Evolutionary conservation across 352 stramenopile species (phyloP), one percentile per base, ranked within the genome.

Genomic region (Pythium utonaiense): DNA sequence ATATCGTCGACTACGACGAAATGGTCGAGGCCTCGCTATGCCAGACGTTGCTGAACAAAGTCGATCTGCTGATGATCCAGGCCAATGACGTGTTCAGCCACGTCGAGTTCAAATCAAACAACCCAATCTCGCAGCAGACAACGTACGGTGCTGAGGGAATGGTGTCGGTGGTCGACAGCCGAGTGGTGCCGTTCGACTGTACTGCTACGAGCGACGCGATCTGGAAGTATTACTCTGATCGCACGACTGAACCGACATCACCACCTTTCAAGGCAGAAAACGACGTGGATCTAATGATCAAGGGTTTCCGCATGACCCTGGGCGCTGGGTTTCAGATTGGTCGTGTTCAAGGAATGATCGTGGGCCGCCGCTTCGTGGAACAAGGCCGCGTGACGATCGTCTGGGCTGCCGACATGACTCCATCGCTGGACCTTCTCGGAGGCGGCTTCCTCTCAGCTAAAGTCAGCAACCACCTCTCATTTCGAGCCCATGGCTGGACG

Each of bases 211-310:
- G 38, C 31, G 14, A 56, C 5, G 14, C n/a, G 21, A 31, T 63
- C 13, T 63, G 56, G 56, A 40, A 36, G 6, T 56, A 51, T 27
- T 56, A 63, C 25, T 36, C 45, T 3, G 45, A 40, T 1, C 56
- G 56, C 17, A 34, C 44, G 19, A 50, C 56, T 12, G n/a, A 44
- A 6, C 53, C 38, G 0, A 19, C 27, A n/a, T 24, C 42, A 14
- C 27, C 28, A 7, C 49, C 49, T 2, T 36, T 34, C n/a, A 34
- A 55, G 24, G 1, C n/a, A 3, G 22, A 30, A 1, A 34, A 51
- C 2, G 28, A 55, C n/a, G 31, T 47, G 3, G 34, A 63, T 38
- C 14, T 51, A 5, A 63, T 63, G 56, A 63, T 63, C 56, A 56
- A 56, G 19, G 45, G 44, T 3, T 63, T 63, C 24, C 33, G 33